phyloP scores from a whole-genome alignment of 148 eudicot species.

The Spergularia marina region DNA sequence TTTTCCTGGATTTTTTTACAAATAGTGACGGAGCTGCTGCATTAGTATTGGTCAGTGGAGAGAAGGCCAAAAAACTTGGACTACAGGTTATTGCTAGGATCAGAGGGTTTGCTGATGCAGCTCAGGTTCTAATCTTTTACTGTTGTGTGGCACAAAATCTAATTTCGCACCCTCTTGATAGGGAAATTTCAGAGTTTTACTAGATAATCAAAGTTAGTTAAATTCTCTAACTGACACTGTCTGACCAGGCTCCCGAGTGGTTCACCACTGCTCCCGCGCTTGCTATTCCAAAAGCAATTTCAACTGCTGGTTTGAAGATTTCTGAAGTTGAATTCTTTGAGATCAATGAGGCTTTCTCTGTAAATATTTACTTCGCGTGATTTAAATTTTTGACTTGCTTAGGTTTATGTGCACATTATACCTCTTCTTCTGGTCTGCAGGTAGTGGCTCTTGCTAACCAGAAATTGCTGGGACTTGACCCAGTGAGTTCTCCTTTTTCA shows the following conservation, averaged over 20 bases:
- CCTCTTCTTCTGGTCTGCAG: conserved; percentile 37
- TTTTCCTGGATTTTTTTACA: conserved; percentile 24
- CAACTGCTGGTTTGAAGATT: conserved; percentile 71
- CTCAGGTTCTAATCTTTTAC: conserved; percentile 54
- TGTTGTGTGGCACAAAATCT: background rate
- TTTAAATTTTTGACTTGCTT: background rate
- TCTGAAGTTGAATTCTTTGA: conserved; percentile 83
- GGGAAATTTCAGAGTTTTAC: background rate
- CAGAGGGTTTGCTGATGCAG: conserved; percentile 89
- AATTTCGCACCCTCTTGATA: background rate
- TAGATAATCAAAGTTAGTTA: background rate
- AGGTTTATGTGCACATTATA: background rate
- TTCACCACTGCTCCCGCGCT: conserved; percentile 96
- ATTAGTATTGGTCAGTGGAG: conserved; percentile 82
- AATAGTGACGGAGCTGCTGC: conserved; percentile 98
- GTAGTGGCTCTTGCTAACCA: conserved; percentile 95
- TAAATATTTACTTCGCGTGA: conserved; percentile 31
- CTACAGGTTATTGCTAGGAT: conserved; percentile 76
- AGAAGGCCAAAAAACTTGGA: conserved; percentile 73
- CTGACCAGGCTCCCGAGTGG: conserved; percentile 83
- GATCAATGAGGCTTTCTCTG: conserved; percentile 97
- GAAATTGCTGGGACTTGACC: conserved; percentile 68
- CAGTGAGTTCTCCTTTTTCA: conserved; percentile 49
- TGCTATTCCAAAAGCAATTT: conserved; percentile 91
- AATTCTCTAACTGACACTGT: conserved; percentile 8